Conservation (phyloP, 2,329 filamentous ascomycete species). For the Penicillium palitans region DNA sequence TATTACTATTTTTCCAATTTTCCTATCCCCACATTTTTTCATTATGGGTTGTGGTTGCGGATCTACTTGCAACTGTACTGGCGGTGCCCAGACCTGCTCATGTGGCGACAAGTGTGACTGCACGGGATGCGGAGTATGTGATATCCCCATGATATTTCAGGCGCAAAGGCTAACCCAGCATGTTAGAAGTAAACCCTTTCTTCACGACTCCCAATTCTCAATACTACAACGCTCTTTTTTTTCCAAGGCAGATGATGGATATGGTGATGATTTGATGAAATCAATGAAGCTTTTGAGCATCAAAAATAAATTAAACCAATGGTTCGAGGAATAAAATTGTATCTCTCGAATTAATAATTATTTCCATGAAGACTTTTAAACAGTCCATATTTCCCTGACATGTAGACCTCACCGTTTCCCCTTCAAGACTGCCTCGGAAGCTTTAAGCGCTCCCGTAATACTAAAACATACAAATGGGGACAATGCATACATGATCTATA, state of each 20-base stretch:
- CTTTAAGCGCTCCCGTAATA: constrained; percentile 31
- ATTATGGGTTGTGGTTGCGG: constrained; percentile 40
- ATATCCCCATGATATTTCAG: neutral
- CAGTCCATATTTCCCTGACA: too few species aligned
- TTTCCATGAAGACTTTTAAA: rapidly evolving
- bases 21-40: neutral
- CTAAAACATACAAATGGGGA: constrained; percentile 35
- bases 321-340: neutral
- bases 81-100: constrained; percentile 36
- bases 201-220: neutral
- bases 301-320: neutral
- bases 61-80: constrained; percentile 35
- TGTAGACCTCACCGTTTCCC: constrained; percentile 12
- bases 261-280: neutral
- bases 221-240: neutral
- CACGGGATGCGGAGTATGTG: constrained; percentile 43
- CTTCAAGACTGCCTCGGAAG: constrained; percentile 28
- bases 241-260: neutral
- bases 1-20: neutral
- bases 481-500: constrained; percentile 36
- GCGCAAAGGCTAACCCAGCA: constrained; percentile 12
- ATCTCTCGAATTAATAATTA: neutral
- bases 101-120: constrained; percentile 38
- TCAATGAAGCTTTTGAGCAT: neutral
- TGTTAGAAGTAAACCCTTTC: constrained; percentile 28